Evolutionary conservation across 2,329 filamentous ascomycete genomes (phyloP).

Genomic region (Claviceps sorghi): DNA sequence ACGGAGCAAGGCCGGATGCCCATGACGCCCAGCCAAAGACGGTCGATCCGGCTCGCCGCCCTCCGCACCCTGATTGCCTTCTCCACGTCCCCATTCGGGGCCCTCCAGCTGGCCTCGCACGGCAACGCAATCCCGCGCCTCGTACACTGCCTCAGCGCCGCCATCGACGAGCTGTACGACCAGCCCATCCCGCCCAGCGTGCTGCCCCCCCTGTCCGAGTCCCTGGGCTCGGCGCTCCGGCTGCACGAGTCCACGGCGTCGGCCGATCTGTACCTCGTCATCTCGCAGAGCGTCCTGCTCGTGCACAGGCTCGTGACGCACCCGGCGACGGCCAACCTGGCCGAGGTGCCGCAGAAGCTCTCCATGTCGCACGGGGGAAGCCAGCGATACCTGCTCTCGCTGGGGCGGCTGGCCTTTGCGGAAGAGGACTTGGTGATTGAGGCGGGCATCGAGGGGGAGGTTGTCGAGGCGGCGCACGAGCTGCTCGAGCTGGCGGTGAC

Average conservation of each 20-base stretch:
- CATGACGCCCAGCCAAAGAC: conserved; percentile 23
- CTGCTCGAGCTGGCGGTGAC: conserved; percentile 70
- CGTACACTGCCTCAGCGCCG: conserved; percentile 45
- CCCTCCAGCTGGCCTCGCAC: conserved; percentile 51
- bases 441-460: conserved; percentile 59
- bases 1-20: conserved; percentile 35
- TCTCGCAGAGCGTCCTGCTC: conserved; percentile 33
- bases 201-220: conserved; percentile 13
- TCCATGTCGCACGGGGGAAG: conserved; percentile 53
- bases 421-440: conserved; percentile 68
- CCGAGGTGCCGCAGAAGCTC: conserved; percentile 58
- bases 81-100: conserved; percentile 46
- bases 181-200: conserved; percentile 29
- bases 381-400: conserved; percentile 67
- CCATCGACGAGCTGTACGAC: conserved; percentile 64
- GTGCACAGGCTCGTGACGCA: conserved; percentile 39
- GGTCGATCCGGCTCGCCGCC: conserved; percentile 29
- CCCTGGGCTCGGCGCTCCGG: conserved; percentile 1
- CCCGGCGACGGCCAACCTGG: conserved; percentile 26
- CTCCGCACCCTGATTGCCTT: conserved; percentile 45
- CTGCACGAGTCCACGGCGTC: conserved; percentile 10
- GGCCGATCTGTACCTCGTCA: conserved; percentile 27
- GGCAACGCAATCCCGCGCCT: conserved; percentile 58
- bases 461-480: conserved; percentile 66
- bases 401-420: conserved; percentile 75